Evolutionary conservation across 441 rosid species (phyloP), one percentile per base, ranked within the genome.

Genomic region (Kokia cookei): DNA sequence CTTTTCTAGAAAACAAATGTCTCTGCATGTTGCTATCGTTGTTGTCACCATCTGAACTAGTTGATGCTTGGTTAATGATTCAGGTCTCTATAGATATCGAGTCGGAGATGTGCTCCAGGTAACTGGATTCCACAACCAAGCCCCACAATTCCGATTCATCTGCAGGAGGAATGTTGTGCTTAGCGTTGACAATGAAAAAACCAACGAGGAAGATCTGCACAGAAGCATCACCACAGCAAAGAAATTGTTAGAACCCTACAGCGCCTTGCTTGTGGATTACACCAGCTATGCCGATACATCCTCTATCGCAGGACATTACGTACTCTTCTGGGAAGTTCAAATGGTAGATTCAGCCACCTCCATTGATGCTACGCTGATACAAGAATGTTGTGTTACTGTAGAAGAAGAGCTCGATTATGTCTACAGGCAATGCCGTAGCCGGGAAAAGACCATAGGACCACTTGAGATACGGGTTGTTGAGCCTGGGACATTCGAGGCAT

Each of bases 51-150:
- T 70, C 50, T 70, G 62, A 53, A 22, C 14, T 60, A 32, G 32
- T 70, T 70, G 63, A 70, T 32, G 35, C 60, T 50, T 45, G 59
- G 27, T 53, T 54, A 22, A 35, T 54, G 43, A 69, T 53, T 54
- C 72, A 92, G 98, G 98, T 45, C 76, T 93, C 27, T 78, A 83
- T 71, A 86, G 97, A 35, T 90, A 94, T 80, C 89, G 94, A 7
- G 84, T 94, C 4, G 98, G 98, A 1, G 98, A 94, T 79, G 92
- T 94, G 76, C 94, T 94, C 57, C 96, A 86, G 82, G 98, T 90
- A 77, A 83, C 89, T 0, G 92, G 93, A 42, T 94, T 90, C 80
- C 84, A 94, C 91, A 90, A 94, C 73, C 76, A 73, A 58, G 96
- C 96, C 35, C 98, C 98, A 3, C 94, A 94, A 1, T 92, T 94